These are phyloP conservation scores for Mycena capillaripes DNA, from an alignment of 768 basidiomycete species.

Conservation along the genomic window DNA sequence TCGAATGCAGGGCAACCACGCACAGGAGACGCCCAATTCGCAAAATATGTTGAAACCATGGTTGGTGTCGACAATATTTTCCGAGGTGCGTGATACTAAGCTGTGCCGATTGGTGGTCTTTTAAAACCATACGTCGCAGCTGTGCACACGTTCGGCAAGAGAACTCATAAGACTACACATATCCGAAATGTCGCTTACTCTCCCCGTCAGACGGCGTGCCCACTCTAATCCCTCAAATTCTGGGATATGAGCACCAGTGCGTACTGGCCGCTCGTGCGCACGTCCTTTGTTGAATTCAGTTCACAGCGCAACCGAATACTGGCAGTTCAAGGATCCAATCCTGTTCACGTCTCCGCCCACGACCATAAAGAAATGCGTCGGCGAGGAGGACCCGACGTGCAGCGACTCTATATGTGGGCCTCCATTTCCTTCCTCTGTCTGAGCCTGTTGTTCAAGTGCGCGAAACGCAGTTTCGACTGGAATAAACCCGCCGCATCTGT, in stretches of 20 bases:
- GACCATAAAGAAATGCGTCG: constrained; percentile 58
- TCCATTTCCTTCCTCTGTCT: neutral
- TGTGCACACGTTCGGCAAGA: constrained; percentile 56
- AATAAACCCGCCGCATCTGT: constrained; percentile 58
- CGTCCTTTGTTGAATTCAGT: neutral
- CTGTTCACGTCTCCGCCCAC: constrained; percentile 43
- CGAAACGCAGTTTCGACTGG: constrained; percentile 56
- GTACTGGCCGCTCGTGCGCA: neutral
- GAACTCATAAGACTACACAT: no score
- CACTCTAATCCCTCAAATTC: constrained; percentile 57
- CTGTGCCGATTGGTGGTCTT: no score
- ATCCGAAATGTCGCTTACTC: neutral
- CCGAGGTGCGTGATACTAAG: constrained; percentile 49
- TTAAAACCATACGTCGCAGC: neutral
- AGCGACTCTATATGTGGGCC: constrained; percentile 61
- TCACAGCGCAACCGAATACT: constrained; percentile 51
- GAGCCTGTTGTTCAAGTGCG: neutral
- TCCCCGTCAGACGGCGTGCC: constrained; percentile 61
- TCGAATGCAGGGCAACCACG: constrained; percentile 61
- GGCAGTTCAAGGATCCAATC: constrained; percentile 61
- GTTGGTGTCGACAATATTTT: constrained; percentile 56
- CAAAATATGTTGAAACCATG: constrained; percentile 53
- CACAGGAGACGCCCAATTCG: constrained; percentile 57
- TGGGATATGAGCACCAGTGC: constrained; percentile 67
- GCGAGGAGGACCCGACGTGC: constrained; percentile 62